A percentile compares a stretch with the other conserved stretches of the same genome.
Evolutionary conservation across 148 eudicot genomes (phyloP).

Genomic region (Drosera capensis): DNA sequence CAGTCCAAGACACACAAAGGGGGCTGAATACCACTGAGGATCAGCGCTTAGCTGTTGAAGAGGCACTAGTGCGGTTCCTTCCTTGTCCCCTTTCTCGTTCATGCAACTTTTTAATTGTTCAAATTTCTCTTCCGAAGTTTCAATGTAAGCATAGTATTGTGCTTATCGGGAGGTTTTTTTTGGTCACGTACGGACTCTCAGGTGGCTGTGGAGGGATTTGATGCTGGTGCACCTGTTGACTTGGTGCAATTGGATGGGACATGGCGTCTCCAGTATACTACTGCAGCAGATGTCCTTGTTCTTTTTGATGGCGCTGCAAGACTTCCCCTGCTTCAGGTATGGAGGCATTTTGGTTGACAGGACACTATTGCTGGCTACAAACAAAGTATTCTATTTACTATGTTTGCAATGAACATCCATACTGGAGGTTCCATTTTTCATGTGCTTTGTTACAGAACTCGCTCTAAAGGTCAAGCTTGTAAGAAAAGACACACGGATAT

Average conservation of each 20-base stretch:
- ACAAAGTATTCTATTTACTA: neutral
- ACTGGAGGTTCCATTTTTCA: no score
- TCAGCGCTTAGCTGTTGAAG: conserved; percentile 69
- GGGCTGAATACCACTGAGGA: conserved; percentile 53
- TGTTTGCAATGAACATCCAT: neutral
- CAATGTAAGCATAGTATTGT: neutral
- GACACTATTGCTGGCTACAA: neutral
- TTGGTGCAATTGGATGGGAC: conserved; percentile 57
- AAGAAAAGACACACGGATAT: no score
- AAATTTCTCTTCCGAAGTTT: neutral
- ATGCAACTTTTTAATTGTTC: neutral
- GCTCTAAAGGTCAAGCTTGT: no score
- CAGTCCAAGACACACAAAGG: conserved; percentile 61
- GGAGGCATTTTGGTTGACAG: neutral
- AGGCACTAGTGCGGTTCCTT: conserved; percentile 31
- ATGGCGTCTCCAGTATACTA: conserved; percentile 95
- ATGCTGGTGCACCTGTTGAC: conserved; percentile 43
- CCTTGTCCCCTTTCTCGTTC: neutral
- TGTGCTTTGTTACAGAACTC: no score
- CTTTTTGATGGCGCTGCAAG: conserved; percentile 63
- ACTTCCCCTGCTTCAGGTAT: conserved; percentile 73
- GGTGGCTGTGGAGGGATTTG: conserved; percentile 59
- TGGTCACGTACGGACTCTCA: conserved; percentile 3
- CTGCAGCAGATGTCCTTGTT: conserved; percentile 77
- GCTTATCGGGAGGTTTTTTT: neutral